Evolutionary conservation across 352 stramenopile species (phyloP).

Genomic region (Bremia lactucae): DNA sequence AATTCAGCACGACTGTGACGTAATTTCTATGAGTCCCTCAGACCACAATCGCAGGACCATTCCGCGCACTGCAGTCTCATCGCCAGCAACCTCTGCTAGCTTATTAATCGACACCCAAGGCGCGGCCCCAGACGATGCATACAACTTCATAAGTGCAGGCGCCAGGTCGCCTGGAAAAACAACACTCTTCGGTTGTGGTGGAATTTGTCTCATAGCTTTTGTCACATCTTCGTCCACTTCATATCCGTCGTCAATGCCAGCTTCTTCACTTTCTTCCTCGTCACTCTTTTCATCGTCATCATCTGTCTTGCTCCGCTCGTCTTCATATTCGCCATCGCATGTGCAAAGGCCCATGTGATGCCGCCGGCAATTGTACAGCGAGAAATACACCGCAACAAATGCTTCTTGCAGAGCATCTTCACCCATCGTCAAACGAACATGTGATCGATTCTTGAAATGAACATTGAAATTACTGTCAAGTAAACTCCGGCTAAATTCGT

Average conservation of each 20-base stretch:
- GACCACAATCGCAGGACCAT: conserved; percentile 79
- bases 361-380: conserved; percentile 56
- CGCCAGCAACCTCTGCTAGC: conserved; percentile 26
- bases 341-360: conserved; percentile 80
- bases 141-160: conserved; percentile 61
- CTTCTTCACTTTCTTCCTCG: conserved; percentile 9
- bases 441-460: conserved; percentile 56
- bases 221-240: conserved; percentile 24
- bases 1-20: conserved; percentile 10
- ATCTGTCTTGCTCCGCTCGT: conserved; percentile 12
- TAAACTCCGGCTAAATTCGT: conserved; percentile 24
- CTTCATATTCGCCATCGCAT: conserved; percentile 30
- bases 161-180: conserved; percentile 54
- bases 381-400: conserved; percentile 62
- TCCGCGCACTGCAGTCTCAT: conserved; percentile 57
- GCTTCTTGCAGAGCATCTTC: conserved; percentile 49
- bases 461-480: conserved; percentile 38
- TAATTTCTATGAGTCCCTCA: conserved; percentile 46
- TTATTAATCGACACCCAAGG: conserved; percentile 25
- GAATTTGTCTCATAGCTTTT: conserved; percentile 24
- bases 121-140: conserved; percentile 22
- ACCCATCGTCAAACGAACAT: conserved; percentile 55
- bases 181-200: conserved; percentile 39
- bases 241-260: conserved; percentile 19
- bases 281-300: conserved; percentile 22